phyloP scores from a whole-genome alignment of 768 basidiomycete species.

The Auriscalpium orientale region DNA sequence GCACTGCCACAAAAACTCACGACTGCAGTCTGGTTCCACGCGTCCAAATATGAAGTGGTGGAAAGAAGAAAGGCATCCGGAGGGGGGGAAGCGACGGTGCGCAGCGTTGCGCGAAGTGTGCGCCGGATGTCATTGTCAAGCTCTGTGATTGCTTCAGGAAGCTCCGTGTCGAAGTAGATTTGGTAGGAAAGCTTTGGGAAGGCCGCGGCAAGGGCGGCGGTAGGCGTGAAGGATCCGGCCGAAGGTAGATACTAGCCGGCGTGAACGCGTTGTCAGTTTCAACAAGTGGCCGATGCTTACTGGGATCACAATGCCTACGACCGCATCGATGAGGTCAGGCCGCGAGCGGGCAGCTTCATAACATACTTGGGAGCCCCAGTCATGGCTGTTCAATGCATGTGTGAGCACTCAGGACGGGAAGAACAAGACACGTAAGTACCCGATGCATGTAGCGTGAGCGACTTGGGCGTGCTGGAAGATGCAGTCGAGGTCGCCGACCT shows the following conservation, averaged over 20 bases:
- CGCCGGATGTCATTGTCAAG: conserved; percentile 49
- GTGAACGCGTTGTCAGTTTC: too few relatives aligned
- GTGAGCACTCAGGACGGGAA: too few relatives aligned
- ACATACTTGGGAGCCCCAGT: conserved; percentile 66
- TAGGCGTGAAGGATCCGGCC: conserved; percentile 19
- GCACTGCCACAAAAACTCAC: conserved; percentile 16
- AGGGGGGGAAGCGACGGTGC: conserved; percentile 46
- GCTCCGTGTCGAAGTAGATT: conserved; percentile 48
- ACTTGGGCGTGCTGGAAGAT: conserved; percentile 47
- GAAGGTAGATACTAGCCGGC: too few relatives aligned
- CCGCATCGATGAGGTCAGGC: conserved; percentile 56
- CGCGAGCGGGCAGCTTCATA: conserved; percentile 62
- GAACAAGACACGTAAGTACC: conserved; percentile 23
- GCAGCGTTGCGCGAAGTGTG: conserved; percentile 47
- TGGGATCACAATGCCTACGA: conserved; percentile 40
- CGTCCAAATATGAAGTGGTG: conserved; percentile 40
- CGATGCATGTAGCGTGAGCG: conserved; percentile 48
- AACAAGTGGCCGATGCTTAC: not conserved
- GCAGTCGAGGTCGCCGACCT: conserved; percentile 57
- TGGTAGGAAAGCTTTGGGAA: conserved; percentile 51
- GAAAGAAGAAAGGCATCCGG: conserved; percentile 48
- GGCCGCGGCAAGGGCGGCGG: conserved; percentile 28
- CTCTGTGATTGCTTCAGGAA: conserved; percentile 41
- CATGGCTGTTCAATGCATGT: conserved; percentile 31
- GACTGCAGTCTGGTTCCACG: conserved; percentile 40